Conservation (phyloP, 139 green algal species). For the Yamagishiella unicocca region DNA sequence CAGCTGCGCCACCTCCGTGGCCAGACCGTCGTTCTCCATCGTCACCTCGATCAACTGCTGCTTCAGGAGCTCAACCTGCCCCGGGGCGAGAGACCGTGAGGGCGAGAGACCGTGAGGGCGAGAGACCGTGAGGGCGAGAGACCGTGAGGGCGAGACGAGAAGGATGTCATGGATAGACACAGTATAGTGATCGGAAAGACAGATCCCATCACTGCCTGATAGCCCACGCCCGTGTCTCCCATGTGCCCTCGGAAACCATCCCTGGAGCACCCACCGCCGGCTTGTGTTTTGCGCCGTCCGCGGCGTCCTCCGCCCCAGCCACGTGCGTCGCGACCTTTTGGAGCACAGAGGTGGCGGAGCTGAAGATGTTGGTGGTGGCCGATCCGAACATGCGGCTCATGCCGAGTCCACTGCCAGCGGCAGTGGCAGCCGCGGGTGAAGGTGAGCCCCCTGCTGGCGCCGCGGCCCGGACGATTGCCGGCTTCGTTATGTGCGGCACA, state of each 20-base stretch:
- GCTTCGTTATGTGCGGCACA: too few species aligned
- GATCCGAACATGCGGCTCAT: constrained; percentile 14
- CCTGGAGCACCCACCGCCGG: background rate
- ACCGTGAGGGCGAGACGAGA: too few species aligned
- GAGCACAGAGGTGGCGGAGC: constrained; percentile 36
- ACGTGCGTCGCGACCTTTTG: constrained; percentile 55
- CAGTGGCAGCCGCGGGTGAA: too few species aligned
- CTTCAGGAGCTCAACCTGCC: constrained; percentile 46
- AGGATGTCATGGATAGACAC: too few species aligned
- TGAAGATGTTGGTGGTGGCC: constrained; percentile 23
- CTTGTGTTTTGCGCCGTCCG: constrained; percentile 36
- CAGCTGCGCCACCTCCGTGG: constrained; percentile 11
- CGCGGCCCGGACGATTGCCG: too few species aligned
- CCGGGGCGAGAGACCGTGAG: background rate
- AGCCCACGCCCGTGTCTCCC: too few species aligned
- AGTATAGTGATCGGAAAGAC: too few species aligned
- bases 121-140: background rate
- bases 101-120: background rate
- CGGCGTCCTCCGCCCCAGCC: constrained; percentile 38
- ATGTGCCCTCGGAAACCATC: background rate
- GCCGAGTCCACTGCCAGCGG: background rate
- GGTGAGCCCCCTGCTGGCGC: too few species aligned
- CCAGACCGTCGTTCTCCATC: constrained; percentile 35
- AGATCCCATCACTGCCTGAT: too few species aligned
- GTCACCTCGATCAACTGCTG: constrained; percentile 43